A percentile compares a stretch with the other conserved stretches of the same genome.
phyloP scores from a whole-genome alignment of 805 yeast species.

The Hermanozyma aechmeae region DNA sequence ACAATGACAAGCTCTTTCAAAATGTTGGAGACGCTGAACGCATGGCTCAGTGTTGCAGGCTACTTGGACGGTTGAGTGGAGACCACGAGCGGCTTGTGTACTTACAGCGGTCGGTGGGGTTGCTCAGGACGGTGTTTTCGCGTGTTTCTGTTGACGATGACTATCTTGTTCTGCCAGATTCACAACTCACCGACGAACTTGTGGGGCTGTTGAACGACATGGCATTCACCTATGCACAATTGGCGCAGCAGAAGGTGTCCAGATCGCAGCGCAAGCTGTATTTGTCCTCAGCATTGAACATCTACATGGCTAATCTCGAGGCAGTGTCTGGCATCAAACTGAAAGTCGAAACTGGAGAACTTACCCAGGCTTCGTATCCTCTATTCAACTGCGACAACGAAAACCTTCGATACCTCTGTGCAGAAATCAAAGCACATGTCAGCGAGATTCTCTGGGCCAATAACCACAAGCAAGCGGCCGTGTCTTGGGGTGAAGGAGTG shows the following conservation, averaged over 20 bases:
- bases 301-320: conserved; percentile 28
- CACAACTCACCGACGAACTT: conserved; percentile 29
- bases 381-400: conserved; percentile 23
- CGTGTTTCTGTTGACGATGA: conserved; percentile 14
- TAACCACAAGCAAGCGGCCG: conserved; percentile 28
- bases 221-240: conserved; percentile 22
- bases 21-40: conserved; percentile 32
- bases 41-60: conserved; percentile 29
- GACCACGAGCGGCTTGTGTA: conserved; percentile 12
- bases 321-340: conserved; percentile 12
- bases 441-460: conserved; percentile 34
- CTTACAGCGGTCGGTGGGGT: conserved; percentile 20
- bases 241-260: conserved; percentile 1
- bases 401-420: conserved; percentile 18
- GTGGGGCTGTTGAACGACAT: conserved; percentile 21
- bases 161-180: conserved; percentile 16
- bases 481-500: conserved; percentile 34
- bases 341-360: conserved; percentile 8
- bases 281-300: conserved; percentile 20
- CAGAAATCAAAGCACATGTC: conserved; percentile 28
- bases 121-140: conserved; percentile 22
- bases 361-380: conserved; percentile 23
- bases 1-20: conserved; percentile 27
- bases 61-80: conserved; percentile 19
- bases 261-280: conserved; percentile 5